Conservation (phyloP, 345 rosid genomes). For the Toxicodendron radicans region DNA sequence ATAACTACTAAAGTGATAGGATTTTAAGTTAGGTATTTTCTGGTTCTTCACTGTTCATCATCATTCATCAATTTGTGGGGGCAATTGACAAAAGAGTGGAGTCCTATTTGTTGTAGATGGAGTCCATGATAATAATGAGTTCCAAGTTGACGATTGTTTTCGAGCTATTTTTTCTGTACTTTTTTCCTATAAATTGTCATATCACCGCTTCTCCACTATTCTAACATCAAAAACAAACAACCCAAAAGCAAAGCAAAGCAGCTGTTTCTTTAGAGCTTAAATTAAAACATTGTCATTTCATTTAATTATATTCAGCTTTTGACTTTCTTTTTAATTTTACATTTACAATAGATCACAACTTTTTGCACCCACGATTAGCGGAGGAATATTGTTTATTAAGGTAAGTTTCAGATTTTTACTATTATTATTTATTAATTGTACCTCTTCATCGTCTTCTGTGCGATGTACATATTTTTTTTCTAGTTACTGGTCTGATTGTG, state of each 20-base stretch:
- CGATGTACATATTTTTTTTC: not conserved
- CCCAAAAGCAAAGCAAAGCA: not conserved
- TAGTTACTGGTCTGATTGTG: not conserved
- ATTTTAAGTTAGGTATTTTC: conserved; percentile 40
- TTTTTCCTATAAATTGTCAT: conserved; percentile 10
- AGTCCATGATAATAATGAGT: conserved; percentile 22
- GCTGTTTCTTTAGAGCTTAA: not conserved
- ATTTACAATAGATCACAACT: not conserved
- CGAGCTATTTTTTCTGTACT: not conserved
- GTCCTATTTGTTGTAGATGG: no score
- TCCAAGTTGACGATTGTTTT: conserved; percentile 7
- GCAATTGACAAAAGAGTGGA: not conserved
- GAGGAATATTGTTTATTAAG: conserved; percentile 5
- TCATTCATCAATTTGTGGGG: conserved; percentile 12
- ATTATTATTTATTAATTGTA: not conserved
- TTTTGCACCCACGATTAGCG: conserved; percentile 26
- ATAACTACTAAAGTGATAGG: conserved; percentile 46
- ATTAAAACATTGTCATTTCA: not conserved
- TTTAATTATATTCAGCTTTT: not conserved
- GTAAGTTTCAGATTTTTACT: not conserved
- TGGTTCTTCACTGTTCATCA: conserved; percentile 25
- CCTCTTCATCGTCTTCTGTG: not conserved
- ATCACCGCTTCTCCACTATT: conserved; percentile 11
- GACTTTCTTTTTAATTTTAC: not conserved
- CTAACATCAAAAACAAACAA: not conserved